Conservation (phyloP, 2,329 filamentous ascomycete species). For the Pseudocercospora eumusae region DNA sequence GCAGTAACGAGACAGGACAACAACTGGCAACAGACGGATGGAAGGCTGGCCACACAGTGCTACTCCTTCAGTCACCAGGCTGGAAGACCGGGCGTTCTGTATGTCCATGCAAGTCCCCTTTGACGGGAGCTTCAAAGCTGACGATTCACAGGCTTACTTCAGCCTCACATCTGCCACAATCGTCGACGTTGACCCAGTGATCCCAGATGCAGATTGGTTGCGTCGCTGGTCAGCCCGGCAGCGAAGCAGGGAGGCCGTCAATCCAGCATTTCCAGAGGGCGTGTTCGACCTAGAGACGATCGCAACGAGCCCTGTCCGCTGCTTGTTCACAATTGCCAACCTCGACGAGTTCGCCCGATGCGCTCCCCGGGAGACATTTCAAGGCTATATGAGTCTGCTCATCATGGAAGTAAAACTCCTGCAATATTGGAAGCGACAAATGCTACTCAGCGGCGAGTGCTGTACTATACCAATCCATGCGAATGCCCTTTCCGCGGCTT, state of each 20-base stretch:
- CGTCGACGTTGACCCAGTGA: conserved; percentile 58
- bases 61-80: conserved; percentile 37
- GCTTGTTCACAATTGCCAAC: conserved; percentile 49
- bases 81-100: conserved; percentile 39
- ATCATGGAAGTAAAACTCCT: conserved; percentile 47
- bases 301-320: conserved; percentile 32
- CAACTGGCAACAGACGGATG: conserved; percentile 24
- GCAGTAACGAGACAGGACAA: not conserved
- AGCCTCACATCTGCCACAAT: conserved; percentile 49
- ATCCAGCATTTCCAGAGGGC: conserved; percentile 49
- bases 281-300: conserved; percentile 36
- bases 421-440: conserved; percentile 45
- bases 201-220: conserved; percentile 57
- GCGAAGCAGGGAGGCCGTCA: conserved; percentile 54
- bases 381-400: conserved; percentile 50
- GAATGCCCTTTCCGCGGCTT: conserved; percentile 47
- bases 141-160: conserved; percentile 33
- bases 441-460: conserved; percentile 51
- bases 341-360: conserved; percentile 47
- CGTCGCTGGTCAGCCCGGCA: conserved; percentile 52
- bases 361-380: conserved; percentile 42
- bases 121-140: not conserved
- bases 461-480: conserved; percentile 58
- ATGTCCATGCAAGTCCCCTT: conserved; percentile 4
- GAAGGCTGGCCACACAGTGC: conserved; percentile 37